Evolutionary conservation across 352 stramenopile species (phyloP).

Genomic region (Poterioochromonas sp.): DNA sequence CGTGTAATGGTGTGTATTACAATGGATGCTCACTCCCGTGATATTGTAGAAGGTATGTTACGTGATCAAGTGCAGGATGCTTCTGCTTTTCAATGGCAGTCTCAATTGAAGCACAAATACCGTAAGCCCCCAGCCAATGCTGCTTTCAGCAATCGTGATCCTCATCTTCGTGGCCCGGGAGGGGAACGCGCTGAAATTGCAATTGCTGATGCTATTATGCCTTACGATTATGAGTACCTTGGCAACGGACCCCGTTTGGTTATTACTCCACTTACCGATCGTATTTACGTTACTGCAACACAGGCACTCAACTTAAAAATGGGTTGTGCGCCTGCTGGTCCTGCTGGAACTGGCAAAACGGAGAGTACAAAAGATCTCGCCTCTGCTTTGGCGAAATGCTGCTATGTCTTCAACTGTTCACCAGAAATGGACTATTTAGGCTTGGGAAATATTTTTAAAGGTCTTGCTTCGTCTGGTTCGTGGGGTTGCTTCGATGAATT

Average conservation of each 20-base stretch:
- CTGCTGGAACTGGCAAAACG: conserved; percentile 80
- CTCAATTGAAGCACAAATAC: conserved; percentile 80
- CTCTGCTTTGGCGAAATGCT: conserved; percentile 83
- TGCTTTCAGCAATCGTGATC: conserved; percentile 77
- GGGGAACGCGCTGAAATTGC: conserved; percentile 74
- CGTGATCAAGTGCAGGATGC: conserved; percentile 66
- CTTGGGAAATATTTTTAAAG: conserved; percentile 92
- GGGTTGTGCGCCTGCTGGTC: conserved; percentile 80
- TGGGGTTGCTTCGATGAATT: conserved; percentile 95
- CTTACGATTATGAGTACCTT: conserved; percentile 93
- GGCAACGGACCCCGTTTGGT: conserved; percentile 84
- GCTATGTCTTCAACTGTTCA: conserved; percentile 88
- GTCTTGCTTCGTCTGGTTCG: conserved; percentile 77
- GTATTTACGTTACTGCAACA: conserved; percentile 89
- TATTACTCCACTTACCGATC: conserved; percentile 87
- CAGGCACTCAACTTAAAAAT: conserved; percentile 87
- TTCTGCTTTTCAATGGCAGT: conserved; percentile 78
- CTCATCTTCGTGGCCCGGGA: conserved; percentile 69
- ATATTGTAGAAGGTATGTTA: conserved; percentile 75
- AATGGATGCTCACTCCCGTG: conserved; percentile 75
- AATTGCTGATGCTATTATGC: conserved; percentile 79
- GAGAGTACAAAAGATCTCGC: conserved; percentile 89
- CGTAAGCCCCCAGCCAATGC: conserved; percentile 73
- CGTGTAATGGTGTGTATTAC: conserved; percentile 90
- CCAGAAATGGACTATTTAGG: conserved; percentile 91